These are phyloP conservation scores for Rhizoclosmatium globosum DNA, from an alignment of 192 early-diverging fungal species.

Conservation along the genomic window DNA sequence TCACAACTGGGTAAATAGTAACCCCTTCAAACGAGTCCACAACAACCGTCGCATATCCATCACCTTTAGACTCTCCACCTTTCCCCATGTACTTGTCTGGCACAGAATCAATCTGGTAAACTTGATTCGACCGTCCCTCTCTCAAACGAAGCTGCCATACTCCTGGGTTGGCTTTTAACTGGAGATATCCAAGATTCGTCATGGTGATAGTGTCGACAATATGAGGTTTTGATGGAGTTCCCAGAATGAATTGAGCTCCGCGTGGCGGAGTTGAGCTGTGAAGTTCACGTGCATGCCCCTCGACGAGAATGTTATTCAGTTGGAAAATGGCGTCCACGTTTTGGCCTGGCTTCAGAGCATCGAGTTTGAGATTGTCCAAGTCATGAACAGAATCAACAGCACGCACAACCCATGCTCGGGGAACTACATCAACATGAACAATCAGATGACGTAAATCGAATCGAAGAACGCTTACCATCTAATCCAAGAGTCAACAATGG, in stretches of 20 bases:
- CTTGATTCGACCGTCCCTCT: slow-evolving; percentile 79
- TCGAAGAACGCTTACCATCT: slow-evolving; percentile 60
- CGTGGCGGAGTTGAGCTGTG: slow-evolving; percentile 79
- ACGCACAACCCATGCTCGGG: slow-evolving; percentile 89
- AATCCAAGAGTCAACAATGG: slow-evolving; percentile 87
- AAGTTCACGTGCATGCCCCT: slow-evolving; percentile 86
- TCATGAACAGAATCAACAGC: slow-evolving; percentile 84
- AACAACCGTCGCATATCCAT: slow-evolving; percentile 62
- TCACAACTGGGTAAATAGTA: slow-evolving; percentile 82
- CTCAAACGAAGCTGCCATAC: slow-evolving; percentile 85
- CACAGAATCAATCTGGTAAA: slow-evolving; percentile 78
- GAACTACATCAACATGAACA: slow-evolving; percentile 48
- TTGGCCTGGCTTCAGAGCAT: slow-evolving; percentile 26
- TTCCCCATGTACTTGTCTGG: slow-evolving; percentile 33
- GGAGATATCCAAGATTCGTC: slow-evolving; percentile 98
- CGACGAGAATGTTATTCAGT: slow-evolving; percentile 85
- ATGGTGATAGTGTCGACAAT: slow-evolving; percentile 95
- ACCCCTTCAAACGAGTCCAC: slow-evolving; percentile 85
- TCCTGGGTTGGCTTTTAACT: slow-evolving; percentile 93
- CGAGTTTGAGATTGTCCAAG: slow-evolving; percentile 89
- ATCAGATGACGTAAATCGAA: neutral
- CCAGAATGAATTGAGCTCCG: slow-evolving; percentile 89
- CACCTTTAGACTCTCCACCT: slow-evolving; percentile 28
- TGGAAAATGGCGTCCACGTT: slow-evolving; percentile 80
- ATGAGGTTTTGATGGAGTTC: slow-evolving; percentile 62